A percentile compares a stretch with the other conserved stretches of the same genome.
Conservation (phyloP, 2,329 filamentous ascomycete genomes). For the Myriangium duriaei region DNA sequence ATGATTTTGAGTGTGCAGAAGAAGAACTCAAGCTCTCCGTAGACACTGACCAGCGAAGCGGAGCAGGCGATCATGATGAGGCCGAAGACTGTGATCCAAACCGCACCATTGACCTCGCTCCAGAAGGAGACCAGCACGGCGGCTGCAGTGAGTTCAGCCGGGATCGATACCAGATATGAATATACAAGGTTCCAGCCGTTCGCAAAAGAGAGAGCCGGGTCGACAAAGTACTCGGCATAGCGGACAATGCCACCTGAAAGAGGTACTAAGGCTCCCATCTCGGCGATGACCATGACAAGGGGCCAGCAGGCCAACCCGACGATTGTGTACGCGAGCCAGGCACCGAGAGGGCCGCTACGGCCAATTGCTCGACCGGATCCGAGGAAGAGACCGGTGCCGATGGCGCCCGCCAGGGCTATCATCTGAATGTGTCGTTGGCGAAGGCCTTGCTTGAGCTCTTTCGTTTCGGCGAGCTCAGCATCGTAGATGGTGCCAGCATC, state of each 20-base stretch:
- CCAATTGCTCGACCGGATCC: slow-evolving; percentile 45
- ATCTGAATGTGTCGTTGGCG: slow-evolving; percentile 25
- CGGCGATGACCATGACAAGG: slow-evolving; percentile 53
- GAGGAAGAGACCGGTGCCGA: slow-evolving; percentile 19
- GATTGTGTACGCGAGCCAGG: slow-evolving; percentile 47
- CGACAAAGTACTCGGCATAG: slow-evolving; percentile 52
- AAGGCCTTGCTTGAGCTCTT: too few relatives aligned
- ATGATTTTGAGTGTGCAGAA: slow-evolving; percentile 15
- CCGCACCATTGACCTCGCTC: slow-evolving; percentile 31
- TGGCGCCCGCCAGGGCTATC: slow-evolving; percentile 25
- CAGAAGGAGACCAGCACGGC: slow-evolving; percentile 29
- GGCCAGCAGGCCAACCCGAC: slow-evolving; percentile 45
- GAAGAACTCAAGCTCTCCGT: slow-evolving; percentile 14
- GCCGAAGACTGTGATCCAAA: slow-evolving; percentile 29
- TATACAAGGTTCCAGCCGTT: slow-evolving; percentile 41
- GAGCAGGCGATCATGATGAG: slow-evolving; percentile 17
- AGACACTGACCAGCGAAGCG: slow-evolving; percentile 31
- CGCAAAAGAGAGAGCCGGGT: slow-evolving; percentile 51
- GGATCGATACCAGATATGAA: slow-evolving; percentile 39
- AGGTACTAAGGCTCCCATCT: slow-evolving; percentile 52
- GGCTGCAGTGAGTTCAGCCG: slow-evolving; percentile 39
- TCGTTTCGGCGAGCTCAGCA: too few relatives aligned
- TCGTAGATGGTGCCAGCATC: too few relatives aligned
- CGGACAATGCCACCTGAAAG: slow-evolving; percentile 52
- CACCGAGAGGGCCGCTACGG: slow-evolving; percentile 37